Evolutionary conservation across 495 filamentous ascomycete species (phyloP), one percentile per base, ranked within the genome.

Genomic region (Durotheca rogersii): DNA sequence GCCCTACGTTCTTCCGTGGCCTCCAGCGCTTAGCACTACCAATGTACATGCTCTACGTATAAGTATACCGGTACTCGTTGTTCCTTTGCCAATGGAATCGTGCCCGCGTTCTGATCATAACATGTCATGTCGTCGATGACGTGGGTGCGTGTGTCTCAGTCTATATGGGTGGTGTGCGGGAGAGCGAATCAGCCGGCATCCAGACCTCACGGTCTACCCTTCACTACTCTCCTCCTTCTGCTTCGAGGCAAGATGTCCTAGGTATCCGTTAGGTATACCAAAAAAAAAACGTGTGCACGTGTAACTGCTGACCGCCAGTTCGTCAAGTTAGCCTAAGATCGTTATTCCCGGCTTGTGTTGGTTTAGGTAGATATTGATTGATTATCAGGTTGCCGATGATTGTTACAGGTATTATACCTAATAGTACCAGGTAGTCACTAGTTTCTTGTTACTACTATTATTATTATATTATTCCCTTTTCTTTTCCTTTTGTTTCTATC

Each of bases 261-360:
- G 9, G 23, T 27, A 27, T 4, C 23, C 23, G 4, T 27, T 27
- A 27, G 9, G 23, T 27, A 27, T 9, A 4, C 9, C 4, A 4
- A 27, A 4, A 27, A 27, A 9, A 3, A 9, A 12, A 40, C n/a
- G 37, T 27, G 51, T 49, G 50, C 56, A 51, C 41, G 40, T 14
- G 21, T 20, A 41, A 34, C 46, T 54, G 57, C 56, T 66, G 62
- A 66, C 62, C 62, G 62, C 62, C 62, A 66, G 60, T 66, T 66
- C 56, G 50, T 63, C 47, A 49, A 39, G 50, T 63, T 43, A 49
- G 40, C 41, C 45, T 56, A 56, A 60, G 55, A 57, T 58, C 40
- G 39, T 35, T 55, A 57, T 63, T 65, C 62, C 60, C 62, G 51
- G 47, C 45, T 30, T 31, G 31, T 2, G 9, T 44, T 41, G 17